Conservation (phyloP, 2,329 filamentous ascomycete genomes). For the Akanthomyces lecanii region DNA sequence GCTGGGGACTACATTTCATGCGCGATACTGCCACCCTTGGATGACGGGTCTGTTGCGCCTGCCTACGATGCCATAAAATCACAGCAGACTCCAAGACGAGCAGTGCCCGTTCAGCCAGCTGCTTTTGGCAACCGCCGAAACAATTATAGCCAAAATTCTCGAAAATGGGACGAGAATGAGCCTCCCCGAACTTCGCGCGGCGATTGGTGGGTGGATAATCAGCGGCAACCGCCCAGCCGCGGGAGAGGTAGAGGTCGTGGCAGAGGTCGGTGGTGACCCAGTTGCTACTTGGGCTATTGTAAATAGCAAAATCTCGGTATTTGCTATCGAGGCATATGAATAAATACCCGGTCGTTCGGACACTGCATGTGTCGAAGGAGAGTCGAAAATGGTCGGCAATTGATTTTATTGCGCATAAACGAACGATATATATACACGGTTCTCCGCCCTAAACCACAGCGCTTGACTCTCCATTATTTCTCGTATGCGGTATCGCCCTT, state of each 20-base stretch:
- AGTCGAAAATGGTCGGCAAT: constrained; percentile 1
- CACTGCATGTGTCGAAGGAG: background rate
- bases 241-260: constrained; percentile 9
- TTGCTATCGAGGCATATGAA: background rate
- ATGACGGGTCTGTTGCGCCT: constrained; percentile 70
- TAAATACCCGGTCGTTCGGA: background rate
- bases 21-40: constrained; percentile 70
- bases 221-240: background rate
- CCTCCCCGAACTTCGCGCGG: background rate
- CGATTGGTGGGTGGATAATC: constrained; percentile 5
- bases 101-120: background rate
- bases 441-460: constrained; percentile 17
- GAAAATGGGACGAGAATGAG: background rate
- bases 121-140: constrained; percentile 1
- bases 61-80: constrained; percentile 29
- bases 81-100: background rate
- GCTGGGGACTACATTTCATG: constrained; percentile 86
- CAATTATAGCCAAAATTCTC: background rate
- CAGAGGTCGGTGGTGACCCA: constrained; percentile 2
- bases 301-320: background rate
- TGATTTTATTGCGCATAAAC: constrained; percentile 1
- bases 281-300: background rate
- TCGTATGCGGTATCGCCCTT: constrained; percentile 80
- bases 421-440: constrained; percentile 40
- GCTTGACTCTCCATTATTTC: constrained; percentile 47